phyloP scores from a whole-genome alignment of 768 basidiomycete species.

The Solioccasus polychromus region DNA sequence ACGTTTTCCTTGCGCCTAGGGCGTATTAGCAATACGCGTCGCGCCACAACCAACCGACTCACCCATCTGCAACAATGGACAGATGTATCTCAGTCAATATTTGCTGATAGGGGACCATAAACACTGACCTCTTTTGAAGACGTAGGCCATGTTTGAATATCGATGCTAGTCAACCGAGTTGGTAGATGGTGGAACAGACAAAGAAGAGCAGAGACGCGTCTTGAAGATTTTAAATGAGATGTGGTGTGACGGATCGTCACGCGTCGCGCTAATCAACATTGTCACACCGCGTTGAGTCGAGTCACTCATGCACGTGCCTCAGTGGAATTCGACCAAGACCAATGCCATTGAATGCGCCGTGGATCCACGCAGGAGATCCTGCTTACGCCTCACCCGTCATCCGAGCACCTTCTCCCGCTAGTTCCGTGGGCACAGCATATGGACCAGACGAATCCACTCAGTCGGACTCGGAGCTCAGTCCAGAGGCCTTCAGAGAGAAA shows the following conservation, averaged over 20 bases:
- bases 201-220: slow-evolving; percentile 25
- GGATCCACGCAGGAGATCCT: slow-evolving; percentile 33
- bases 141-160: slow-evolving; percentile 41
- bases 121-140: slow-evolving; percentile 55
- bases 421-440: slow-evolving; percentile 47
- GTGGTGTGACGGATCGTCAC: slow-evolving; percentile 29
- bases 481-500: slow-evolving; percentile 37
- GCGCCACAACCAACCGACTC: slow-evolving; percentile 11
- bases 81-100: slow-evolving; percentile 8
- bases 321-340: too few species aligned
- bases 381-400: slow-evolving; percentile 46
- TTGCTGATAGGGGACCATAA: neutral
- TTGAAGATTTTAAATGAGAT: slow-evolving; percentile 28
- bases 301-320: neutral
- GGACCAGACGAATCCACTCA: slow-evolving; percentile 43
- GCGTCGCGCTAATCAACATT: slow-evolving; percentile 29
- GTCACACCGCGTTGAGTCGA: slow-evolving; percentile 30
- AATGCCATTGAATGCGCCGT: slow-evolving; percentile 28
- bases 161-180: slow-evolving; percentile 2
- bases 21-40: slow-evolving; percentile 24
- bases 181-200: slow-evolving; percentile 24
- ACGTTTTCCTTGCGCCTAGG: slow-evolving; percentile 84
- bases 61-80: slow-evolving; percentile 45
- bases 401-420: slow-evolving; percentile 45
- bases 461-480: slow-evolving; percentile 38